These are phyloP conservation scores for Panaeolus cyanescens DNA, from an alignment of 768 basidiomycete species.

Conservation along the genomic window DNA sequence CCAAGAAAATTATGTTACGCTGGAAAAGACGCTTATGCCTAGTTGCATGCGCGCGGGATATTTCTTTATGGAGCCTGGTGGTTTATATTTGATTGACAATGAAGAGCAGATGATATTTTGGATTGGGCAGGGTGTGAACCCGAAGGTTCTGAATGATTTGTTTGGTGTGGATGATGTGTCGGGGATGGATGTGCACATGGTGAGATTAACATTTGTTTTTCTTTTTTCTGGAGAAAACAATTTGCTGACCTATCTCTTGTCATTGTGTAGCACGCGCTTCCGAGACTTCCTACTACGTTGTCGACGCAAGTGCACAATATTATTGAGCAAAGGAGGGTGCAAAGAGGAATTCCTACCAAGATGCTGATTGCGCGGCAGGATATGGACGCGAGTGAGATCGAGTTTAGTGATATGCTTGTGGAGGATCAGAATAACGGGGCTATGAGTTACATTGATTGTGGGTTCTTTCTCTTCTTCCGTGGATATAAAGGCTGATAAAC, in stretches of 20 bases:
- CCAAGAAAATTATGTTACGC: conserved; percentile 30
- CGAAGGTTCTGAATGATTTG: conserved; percentile 79
- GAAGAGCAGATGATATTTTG: conserved; percentile 70
- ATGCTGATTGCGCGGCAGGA: conserved; percentile 87
- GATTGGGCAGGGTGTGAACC: conserved; percentile 83
- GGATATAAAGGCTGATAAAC: neutral
- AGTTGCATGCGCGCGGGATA: conserved; percentile 81
- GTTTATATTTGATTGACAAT: conserved; percentile 79
- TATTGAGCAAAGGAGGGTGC: conserved; percentile 61
- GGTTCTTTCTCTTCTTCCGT: conserved; percentile 24
- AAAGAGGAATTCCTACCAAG: conserved; percentile 55
- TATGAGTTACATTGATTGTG: conserved; percentile 90
- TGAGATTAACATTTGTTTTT: conserved; percentile 33
- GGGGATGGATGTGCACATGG: conserved; percentile 68
- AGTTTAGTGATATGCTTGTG: conserved; percentile 95
- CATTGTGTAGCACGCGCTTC: conserved; percentile 60
- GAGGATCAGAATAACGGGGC: conserved; percentile 98
- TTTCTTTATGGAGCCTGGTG: conserved; percentile 85
- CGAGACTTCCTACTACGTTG: conserved; percentile 68
- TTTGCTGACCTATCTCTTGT: neutral
- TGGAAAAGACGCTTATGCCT: conserved; percentile 67
- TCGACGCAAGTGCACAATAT: conserved; percentile 89
- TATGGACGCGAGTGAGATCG: conserved; percentile 89
- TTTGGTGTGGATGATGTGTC: conserved; percentile 83
- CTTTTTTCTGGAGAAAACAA: conserved; percentile 3